Evolutionary conservation across 345 rosid genomes (phyloP), one percentile per base, ranked within the genome.

Genomic region (Sapria himalayana): DNA sequence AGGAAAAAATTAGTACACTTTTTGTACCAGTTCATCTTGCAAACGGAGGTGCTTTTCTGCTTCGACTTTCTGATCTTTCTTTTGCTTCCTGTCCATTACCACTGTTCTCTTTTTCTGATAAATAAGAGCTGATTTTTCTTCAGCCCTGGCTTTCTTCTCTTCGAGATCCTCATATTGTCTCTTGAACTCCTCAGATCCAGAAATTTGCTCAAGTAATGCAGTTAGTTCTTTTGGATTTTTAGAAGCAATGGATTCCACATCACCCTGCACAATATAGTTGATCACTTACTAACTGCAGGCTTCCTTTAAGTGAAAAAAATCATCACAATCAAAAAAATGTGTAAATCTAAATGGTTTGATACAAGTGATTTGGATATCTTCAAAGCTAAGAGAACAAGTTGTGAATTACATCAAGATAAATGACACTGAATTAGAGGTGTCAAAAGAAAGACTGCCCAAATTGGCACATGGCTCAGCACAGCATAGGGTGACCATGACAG

Each of bases 21-120:
- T n/a, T 24, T 48, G 32, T 69, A 89, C 98, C 98, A 89, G 64
- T 63, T 76, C 69, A 4, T 79, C 81, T 58, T 89, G 98, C 63
- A 89, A 58, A 36, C 73, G 74, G 0, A 79, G 56, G 65, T 82
- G 93, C 54, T 74, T 82, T 63, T 89, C 98, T 22, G 93, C 98
- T 72, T 89, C 98, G 69, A 82, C 94, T 68, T 89, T 89, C 59
- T 89, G 98, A 44, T 72, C 93, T 66, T 89, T 89, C 75, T 89
- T 89, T 57, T 76, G 86, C 64, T 89, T 89, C 72, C 93, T 72
- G 70, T 89, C 98, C 50, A 60, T 43, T 6, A 73, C 80, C 7
- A 82, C 39, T 1, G 85, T 74, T 64, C 74, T 72, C 68, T 89
- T 89, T 39, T 71, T 79, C 72, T 78, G 93, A 60, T 74, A 82